Evolutionary conservation across 768 basidiomycete genomes (phyloP), one percentile per base, ranked within the genome.

Genomic region (Lyophyllum decastes): DNA sequence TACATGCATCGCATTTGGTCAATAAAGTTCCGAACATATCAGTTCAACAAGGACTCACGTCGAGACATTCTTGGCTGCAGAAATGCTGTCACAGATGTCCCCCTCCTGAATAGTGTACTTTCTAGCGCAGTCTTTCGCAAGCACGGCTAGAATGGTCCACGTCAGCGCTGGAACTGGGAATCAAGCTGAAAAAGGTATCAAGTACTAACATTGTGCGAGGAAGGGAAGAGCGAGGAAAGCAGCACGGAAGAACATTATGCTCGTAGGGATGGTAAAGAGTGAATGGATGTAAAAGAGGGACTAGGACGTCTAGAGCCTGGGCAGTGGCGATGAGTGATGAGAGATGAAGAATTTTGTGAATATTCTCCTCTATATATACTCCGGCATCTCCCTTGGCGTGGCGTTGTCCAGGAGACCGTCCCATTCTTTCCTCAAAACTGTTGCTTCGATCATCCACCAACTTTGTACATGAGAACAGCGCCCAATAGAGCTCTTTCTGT

Each of bases 11-110:
- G 26, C 34, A 58, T 26, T 26, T 51, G 44, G 33, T 61, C 26
- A 62, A 34, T 25, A 19, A 5, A 30, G 38, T 49, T 50, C 21
- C 35, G 17, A 19, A 24, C 5, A 41, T 21, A 27, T n/a, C 22
- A 33, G 24, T 22, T 44, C 26, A 49, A 30, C 25, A 53, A 24
- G 25, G 11, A 73, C 84, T 49, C 61, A 89, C 87, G 85, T 86
- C 38, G 87, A 88, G 59, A 80, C 83, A 53, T 84, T 81, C 65
- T 86, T 63, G 19, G 77, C 68, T 33, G 81, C 80, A 62, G 85
- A 89, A 70, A 92, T 91, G 54, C 59, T 64, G 70, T 90, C 88
- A 68, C 90, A 92, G 57, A 78, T 82, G 66, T 90, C 86, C 33
- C 83, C 83, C 6, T 66, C 64, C 58, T 72, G 63, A 52, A 91